Evolutionary conservation across 2,329 filamentous ascomycete species (phyloP).

Genomic region (Pseudogymnoascus sp.): DNA sequence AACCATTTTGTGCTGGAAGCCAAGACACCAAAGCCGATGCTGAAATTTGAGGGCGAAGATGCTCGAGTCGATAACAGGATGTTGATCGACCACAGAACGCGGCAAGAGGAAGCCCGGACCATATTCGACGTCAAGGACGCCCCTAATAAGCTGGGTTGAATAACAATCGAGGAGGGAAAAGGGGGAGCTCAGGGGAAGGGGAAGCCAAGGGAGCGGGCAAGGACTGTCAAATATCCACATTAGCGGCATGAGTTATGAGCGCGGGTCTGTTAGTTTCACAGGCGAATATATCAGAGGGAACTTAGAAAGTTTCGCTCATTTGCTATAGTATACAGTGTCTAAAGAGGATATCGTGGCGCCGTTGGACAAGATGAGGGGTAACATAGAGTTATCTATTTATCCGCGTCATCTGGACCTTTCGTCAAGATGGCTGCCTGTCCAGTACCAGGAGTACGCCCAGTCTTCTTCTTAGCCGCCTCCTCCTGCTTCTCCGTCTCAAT

Average conservation of each 20-base stretch:
- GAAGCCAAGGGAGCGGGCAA: conserved; percentile 18
- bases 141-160: conserved; percentile 67
- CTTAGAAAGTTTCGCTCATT: conserved; percentile 22
- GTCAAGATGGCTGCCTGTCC: conserved; percentile 70
- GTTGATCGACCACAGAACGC: conserved; percentile 82
- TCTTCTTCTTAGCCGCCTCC: conserved; percentile 87
- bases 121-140: conserved; percentile 73
- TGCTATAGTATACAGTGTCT: conserved; percentile 30
- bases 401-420: conserved; percentile 40
- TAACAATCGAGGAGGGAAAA: neutral
- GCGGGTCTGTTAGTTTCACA: conserved; percentile 13
- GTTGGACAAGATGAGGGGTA: conserved; percentile 1
- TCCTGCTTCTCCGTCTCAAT: conserved; percentile 99
- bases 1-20: conserved; percentile 97
- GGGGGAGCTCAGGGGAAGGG: neutral
- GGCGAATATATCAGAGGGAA: conserved; percentile 12
- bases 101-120: conserved; percentile 48
- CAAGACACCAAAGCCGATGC: conserved; percentile 68
- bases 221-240: conserved; percentile 11
- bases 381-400: conserved; percentile 16
- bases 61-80: conserved; percentile 78
- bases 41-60: conserved; percentile 89
- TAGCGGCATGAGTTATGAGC: conserved; percentile 4
- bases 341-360: conserved; percentile 14
- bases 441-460: conserved; percentile 62